Conservation (phyloP, 1,284 basidiomycete genomes). For the Sporisorium iseilematis-ciliati region DNA sequence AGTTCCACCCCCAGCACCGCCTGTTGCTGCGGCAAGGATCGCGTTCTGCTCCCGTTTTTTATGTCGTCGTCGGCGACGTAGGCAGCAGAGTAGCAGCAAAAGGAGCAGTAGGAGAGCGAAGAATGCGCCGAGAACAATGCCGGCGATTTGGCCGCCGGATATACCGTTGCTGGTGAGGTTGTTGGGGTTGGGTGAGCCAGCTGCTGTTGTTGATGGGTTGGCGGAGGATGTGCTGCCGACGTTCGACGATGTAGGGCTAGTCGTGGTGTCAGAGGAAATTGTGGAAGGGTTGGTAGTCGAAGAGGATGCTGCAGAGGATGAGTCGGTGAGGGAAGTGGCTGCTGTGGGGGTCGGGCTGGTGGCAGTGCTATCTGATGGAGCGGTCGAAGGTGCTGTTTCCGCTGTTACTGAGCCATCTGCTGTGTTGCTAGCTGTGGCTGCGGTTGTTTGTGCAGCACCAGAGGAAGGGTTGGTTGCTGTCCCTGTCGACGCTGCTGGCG, state of each 20-base stretch:
- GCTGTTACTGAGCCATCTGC: constrained; percentile 16
- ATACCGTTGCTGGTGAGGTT: constrained; percentile 14
- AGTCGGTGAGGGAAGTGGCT: not conserved
- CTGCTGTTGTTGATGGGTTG: constrained; percentile 28
- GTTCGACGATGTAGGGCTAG: not conserved
- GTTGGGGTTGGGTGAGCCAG: constrained; percentile 15
- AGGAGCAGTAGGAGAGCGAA: constrained; percentile 48
- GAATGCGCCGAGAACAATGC: constrained; percentile 54
- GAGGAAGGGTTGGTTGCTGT: constrained; percentile 7
- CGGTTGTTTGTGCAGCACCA: not conserved
- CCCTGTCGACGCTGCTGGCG: not conserved
- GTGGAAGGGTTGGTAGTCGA: not conserved
- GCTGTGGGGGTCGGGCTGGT: not conserved
- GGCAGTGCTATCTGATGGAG: constrained; percentile 7
- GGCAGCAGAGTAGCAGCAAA: constrained; percentile 38
- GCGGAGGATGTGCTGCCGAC: not conserved
- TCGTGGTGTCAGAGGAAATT: not conserved
- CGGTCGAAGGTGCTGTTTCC: constrained; percentile 6
- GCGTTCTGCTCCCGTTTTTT: constrained; percentile 6
- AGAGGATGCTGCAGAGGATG: constrained; percentile 6
- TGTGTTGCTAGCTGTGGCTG: constrained; percentile 3
- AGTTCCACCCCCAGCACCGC: constrained; percentile 5
- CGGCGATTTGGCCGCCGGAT: constrained; percentile 58
- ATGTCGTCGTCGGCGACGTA: constrained; percentile 39
- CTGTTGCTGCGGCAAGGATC: constrained; percentile 33